phyloP scores from a whole-genome alignment of 768 basidiomycete genomes.

The Lentinula detonsa region DNA sequence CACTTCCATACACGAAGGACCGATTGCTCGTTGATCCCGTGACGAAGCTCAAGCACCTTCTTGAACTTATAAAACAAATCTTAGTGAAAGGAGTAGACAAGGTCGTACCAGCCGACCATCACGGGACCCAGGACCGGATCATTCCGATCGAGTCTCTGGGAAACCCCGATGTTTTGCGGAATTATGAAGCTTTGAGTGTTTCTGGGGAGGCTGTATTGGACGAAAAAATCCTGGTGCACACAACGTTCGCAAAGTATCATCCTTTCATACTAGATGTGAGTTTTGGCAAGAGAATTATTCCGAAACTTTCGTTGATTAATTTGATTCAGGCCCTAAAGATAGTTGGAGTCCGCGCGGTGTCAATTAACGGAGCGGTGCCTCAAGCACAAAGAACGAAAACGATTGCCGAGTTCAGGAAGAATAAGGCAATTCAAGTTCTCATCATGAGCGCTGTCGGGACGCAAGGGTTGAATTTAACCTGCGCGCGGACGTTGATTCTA shows the following conservation, averaged over 20 bases:
- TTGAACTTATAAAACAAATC: background rate
- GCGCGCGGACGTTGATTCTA: background rate
- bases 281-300: no score
- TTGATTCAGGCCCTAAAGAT: background rate
- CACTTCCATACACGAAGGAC: no score
- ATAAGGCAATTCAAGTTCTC: background rate
- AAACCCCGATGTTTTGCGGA: background rate
- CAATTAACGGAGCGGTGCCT: background rate
- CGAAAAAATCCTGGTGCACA: constrained; percentile 3
- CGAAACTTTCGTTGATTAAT: background rate
- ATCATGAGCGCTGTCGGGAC: constrained; percentile 1
- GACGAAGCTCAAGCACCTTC: background rate
- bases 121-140: background rate
- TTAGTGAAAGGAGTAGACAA: background rate
- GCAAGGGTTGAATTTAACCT: constrained; percentile 2
- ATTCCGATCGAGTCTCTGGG: background rate
- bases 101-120: background rate
- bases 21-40: no score
- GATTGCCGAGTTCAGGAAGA: constrained; percentile 1
- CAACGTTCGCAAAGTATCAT: constrained; percentile 1
- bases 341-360: background rate
- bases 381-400: background rate
- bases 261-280: background rate
- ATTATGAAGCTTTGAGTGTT: background rate
- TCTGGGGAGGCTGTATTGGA: background rate